phyloP scores from a whole-genome alignment of 768 basidiomycete species.

The Infundibulicybe gibba region DNA sequence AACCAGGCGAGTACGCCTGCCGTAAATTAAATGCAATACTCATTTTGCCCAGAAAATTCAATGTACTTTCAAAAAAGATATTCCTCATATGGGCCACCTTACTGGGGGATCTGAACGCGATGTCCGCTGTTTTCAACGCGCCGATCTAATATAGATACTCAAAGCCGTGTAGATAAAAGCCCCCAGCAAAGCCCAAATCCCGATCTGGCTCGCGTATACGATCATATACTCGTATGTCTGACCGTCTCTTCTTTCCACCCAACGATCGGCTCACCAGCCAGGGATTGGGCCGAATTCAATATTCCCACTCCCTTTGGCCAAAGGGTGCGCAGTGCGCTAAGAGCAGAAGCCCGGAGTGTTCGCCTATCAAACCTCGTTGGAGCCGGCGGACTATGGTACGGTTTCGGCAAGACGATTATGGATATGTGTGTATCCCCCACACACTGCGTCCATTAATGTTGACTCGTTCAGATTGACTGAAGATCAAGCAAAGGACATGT shows the following conservation, averaged over 20 bases:
- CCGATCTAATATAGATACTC: neutral
- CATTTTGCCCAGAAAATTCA: conserved; percentile 68
- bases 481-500: conserved; percentile 67
- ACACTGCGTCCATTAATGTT: neutral
- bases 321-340: conserved; percentile 82
- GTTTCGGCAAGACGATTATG: conserved; percentile 83
- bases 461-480: conserved; percentile 61
- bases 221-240: conserved; percentile 69
- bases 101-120: conserved; percentile 84
- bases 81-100: conserved; percentile 85
- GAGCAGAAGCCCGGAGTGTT: conserved; percentile 85
- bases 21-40: neutral
- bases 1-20: conserved; percentile 58
- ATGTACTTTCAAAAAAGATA: conserved; percentile 86
- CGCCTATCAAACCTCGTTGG: conserved; percentile 81
- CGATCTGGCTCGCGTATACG: conserved; percentile 89
- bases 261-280: conserved; percentile 1
- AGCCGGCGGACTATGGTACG: conserved; percentile 88
- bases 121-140: conserved; percentile 38
- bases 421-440: conserved; percentile 52
- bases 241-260: neutral
- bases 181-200: conserved; percentile 74
- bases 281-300: conserved; percentile 87
- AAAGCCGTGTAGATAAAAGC: conserved; percentile 60
- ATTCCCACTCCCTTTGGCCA: conserved; percentile 75